Evolutionary conservation across 2,329 filamentous ascomycete genomes (phyloP).

Genomic region (Nigrograna mackinnonii): DNA sequence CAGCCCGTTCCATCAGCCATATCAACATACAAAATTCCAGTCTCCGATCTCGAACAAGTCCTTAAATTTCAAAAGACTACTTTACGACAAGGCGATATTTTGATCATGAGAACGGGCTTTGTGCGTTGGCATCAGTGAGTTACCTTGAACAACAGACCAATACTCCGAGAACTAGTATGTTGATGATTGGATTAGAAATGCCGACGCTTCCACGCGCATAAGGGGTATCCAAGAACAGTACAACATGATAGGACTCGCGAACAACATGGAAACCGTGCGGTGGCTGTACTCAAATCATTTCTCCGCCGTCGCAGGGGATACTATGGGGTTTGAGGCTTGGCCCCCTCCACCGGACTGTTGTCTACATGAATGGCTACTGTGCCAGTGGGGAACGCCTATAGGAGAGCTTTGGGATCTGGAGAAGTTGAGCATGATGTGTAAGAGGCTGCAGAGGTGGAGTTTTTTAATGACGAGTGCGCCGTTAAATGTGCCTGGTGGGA

Average conservation of each 20-base stretch:
- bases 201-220: no score
- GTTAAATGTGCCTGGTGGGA: constrained; percentile 25
- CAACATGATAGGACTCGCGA: constrained; percentile 8
- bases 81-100: constrained; percentile 31
- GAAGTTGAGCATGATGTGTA: constrained; percentile 28
- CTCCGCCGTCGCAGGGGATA: constrained; percentile 33
- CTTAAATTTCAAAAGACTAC: constrained; percentile 15
- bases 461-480: constrained; percentile 64
- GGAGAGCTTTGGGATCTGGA: constrained; percentile 42
- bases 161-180: no score
- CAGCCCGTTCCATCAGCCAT: no score
- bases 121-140: constrained; percentile 14
- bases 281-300: constrained; percentile 72
- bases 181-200: no score
- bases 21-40: constrained; percentile 22
- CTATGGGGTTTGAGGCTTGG: constrained; percentile 37
- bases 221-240: no score
- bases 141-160: constrained; percentile 7
- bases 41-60: constrained; percentile 17
- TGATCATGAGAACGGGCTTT: constrained; percentile 32
- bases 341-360: constrained; percentile 18
- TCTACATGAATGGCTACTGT: constrained; percentile 24
- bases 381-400: constrained; percentile 36
- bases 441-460: constrained; percentile 25
- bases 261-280: constrained; percentile 57